Evolutionary conservation across 169 alveolate species (phyloP).

Genomic region (Plasmodium vivax): DNA sequence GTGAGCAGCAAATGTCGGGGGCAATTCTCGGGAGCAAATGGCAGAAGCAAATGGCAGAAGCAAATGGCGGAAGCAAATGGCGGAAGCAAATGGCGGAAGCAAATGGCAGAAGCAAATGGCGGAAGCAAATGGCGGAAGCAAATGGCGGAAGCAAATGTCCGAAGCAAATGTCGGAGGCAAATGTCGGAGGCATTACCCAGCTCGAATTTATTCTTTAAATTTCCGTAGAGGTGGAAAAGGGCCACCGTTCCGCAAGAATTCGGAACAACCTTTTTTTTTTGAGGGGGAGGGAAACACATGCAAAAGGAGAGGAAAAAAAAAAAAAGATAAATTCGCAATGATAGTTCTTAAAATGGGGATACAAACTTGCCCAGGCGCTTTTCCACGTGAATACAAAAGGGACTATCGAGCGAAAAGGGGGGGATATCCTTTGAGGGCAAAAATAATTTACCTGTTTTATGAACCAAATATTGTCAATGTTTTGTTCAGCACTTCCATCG

Average conservation of each 20-base stretch:
- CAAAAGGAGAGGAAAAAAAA: too few species aligned
- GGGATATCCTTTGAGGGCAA: neutral
- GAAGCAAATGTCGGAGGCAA: neutral
- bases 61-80: too few species aligned
- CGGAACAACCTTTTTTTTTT: slow-evolving; percentile 4
- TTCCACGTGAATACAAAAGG: neutral
- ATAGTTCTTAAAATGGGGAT: neutral
- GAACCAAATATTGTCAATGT: slow-evolving; percentile 22
- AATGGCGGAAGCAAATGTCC: too few species aligned
- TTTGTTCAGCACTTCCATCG: neutral
- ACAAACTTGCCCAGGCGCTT: neutral
- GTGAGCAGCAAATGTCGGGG: too few species aligned
- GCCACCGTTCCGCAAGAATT: slow-evolving; percentile 69
- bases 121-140: too few species aligned
- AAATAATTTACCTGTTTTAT: slow-evolving; percentile 50
- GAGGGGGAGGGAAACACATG: neutral
- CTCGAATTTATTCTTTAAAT: slow-evolving; percentile 23
- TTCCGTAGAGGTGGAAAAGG: slow-evolving; percentile 30
- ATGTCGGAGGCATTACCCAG: neutral
- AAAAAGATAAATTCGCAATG: neutral
- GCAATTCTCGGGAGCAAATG: too few species aligned
- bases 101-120: too few species aligned
- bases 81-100: too few species aligned
- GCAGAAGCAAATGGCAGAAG: too few species aligned
- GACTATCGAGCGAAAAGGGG: neutral